These are phyloP conservation scores for Calonectria crousiana DNA, from an alignment of 2,329 filamentous ascomycete species.

Conservation along the genomic window DNA sequence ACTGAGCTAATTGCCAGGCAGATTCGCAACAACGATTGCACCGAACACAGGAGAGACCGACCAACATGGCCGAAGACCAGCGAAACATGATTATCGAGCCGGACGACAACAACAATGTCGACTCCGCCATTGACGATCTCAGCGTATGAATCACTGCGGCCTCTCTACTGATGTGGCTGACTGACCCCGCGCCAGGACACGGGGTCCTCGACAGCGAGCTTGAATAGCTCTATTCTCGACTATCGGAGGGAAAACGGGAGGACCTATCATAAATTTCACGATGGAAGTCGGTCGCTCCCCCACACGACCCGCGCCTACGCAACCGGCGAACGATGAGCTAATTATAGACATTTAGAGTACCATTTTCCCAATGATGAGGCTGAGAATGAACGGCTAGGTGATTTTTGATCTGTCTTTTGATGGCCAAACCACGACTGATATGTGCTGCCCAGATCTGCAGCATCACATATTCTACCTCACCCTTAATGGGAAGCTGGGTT, in stretches of 20 bases:
- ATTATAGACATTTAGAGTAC: background rate
- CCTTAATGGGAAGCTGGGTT: background rate
- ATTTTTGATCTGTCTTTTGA: background rate
- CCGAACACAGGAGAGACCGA: background rate
- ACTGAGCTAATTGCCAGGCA: background rate
- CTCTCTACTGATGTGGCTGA: background rate
- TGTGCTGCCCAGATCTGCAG: background rate
- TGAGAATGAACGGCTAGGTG: constrained; percentile 20
- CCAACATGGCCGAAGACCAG: background rate
- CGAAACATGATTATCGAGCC: background rate
- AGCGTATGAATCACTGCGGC: background rate
- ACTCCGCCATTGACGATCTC: background rate
- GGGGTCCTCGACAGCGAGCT: constrained; percentile 3
- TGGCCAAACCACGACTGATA: background rate
- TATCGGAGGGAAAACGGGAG: constrained; percentile 22
- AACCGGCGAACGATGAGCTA: background rate
- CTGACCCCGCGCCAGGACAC: background rate
- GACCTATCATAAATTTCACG: constrained; percentile 15
- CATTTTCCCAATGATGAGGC: constrained; percentile 15
- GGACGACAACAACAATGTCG: background rate
- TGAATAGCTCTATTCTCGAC: constrained; percentile 18
- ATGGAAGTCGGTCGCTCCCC: constrained; percentile 4
- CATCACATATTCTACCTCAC: constrained; percentile 17
- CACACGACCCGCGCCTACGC: background rate
- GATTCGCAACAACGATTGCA: background rate